Base-by-base conservation (phyloP, 1,284 basidiomycete species). In the Ceratobasidium sp. region DNA sequence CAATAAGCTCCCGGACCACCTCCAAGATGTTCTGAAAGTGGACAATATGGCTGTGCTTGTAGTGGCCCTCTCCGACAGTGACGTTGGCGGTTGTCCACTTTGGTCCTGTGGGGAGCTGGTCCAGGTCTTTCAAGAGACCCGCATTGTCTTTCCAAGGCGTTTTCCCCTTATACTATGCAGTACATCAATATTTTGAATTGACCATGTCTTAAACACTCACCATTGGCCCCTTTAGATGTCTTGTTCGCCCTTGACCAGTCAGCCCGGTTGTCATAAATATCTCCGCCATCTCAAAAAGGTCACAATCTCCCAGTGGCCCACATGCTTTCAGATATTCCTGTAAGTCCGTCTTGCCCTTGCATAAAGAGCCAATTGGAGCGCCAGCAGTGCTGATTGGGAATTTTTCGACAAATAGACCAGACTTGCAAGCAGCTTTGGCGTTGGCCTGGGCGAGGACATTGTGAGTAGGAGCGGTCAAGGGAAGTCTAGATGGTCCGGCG, bases 101-200 rank as follows among this genome's bases (percentile, higher is more conserved):
- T 27, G 60, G 60, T n/a, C 60, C 60, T 20, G 7, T 50, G 31
- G 60, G 47, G 15, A 65, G 29, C 8, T 17, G 0, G 20, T 65
- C 25, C 20, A 53, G 34, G 27, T 65, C 35, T 4, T 15, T 38
- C 34, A 65, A n/a, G 12, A 65, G 49, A 17, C 10, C 60, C 3
- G 22, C 22, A 27, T 53, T 65, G 34, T 65, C 52, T 27, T 10
- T 10, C 60, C 60, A 64, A 7, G 40, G 32, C 6, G 35, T 45
- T 34, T 64, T 64, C 25, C 49, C 60, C 60, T 52, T 64, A 43
- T 32, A 29, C 56, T 58, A 27, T 17, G 10, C n/a, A 13, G 42
- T 7, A 27, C 45, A 27, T 58, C 4, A 58, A 22, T 20, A 56
- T 13, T 20, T 22, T 40, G 38, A 17, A 29, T 25, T 58, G 5